phyloP scores from a whole-genome alignment of 768 basidiomycete species.

The Xerocomus brunneocitrinus region DNA sequence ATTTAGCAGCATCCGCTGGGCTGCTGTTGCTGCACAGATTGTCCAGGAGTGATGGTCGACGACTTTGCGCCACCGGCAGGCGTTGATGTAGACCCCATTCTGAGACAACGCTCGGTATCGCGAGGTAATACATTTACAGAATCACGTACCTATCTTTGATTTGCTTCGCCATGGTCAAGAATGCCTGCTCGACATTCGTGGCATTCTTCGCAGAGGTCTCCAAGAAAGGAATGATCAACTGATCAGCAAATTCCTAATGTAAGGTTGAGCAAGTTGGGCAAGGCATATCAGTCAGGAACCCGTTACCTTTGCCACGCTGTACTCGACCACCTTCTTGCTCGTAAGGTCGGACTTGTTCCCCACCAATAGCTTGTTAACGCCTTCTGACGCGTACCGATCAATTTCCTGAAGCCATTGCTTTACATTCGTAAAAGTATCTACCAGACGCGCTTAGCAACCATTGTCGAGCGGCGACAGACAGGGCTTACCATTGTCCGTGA shows the following conservation, averaged over 20 bases:
- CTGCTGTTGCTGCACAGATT: slow-evolving; percentile 74
- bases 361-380: slow-evolving; percentile 96
- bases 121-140: background rate
- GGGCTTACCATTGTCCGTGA: slow-evolving; percentile 81
- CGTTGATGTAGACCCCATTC: slow-evolving; percentile 82
- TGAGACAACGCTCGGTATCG: slow-evolving; percentile 25
- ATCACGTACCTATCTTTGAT: slow-evolving; percentile 78
- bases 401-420: slow-evolving; percentile 95
- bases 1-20: slow-evolving; percentile 76
- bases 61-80: slow-evolving; percentile 75
- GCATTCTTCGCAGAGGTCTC: slow-evolving; percentile 99
- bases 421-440: slow-evolving; percentile 92
- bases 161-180: slow-evolving; percentile 98
- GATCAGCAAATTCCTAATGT: slow-evolving; percentile 86
- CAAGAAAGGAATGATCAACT: slow-evolving; percentile 89
- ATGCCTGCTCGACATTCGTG: slow-evolving; percentile 98
- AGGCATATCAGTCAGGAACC: background rate
- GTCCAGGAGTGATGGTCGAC: slow-evolving; percentile 78
- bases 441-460: slow-evolving; percentile 5
- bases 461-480: background rate
- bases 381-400: slow-evolving; percentile 94
- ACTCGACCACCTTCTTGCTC: slow-evolving; percentile 93
- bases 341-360: slow-evolving; percentile 99
- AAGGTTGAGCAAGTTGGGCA: slow-evolving; percentile 4
- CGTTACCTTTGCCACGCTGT: slow-evolving; percentile 76